Evolutionary conservation across 805 yeast species (phyloP), one percentile per base, ranked within the genome.

Genomic region (Blastobotrys muscicola): DNA sequence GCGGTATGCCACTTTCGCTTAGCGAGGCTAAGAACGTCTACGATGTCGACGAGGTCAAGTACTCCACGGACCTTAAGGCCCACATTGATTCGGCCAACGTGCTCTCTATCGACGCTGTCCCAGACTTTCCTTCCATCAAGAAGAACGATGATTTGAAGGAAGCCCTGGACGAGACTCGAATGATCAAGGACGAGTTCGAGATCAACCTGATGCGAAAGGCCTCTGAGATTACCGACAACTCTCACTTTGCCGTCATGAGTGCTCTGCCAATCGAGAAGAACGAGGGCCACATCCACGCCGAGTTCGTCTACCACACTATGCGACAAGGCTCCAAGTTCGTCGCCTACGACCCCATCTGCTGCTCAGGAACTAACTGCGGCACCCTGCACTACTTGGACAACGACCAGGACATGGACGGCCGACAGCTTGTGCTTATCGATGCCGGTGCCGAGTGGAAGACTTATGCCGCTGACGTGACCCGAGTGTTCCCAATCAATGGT

Each of bases 381-480:
- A 86, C 96, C 2, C 71, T 90, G 47, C 98, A 90, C 61, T 90
- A 89, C 58, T 79, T 84, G 13, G 80, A 80, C 56, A 90, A 90
- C 57, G 92, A 87, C 55, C 81, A 76, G 41, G 66, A 71, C 3
- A 56, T 80, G 45, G 69, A 61, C 8, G 74, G 72, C 13, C 79
- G 77, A 55, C 76, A 74, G 38, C 73, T 89, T 4, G 72, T 90
- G 9, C 72, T 90, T 48, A 80, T 90, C 43, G 98, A 90, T 66
- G 97, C 97, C 7, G 98, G 98, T 44, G 95, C 96, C 2, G 97
- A 90, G 64, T 90, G 97, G 96, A 75, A 76, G 50, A 79, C 85
- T 60, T 90, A 90, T 62, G 89, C 96, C 2, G 72, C 86, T 36
- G 98, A 90, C 60, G 96, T 92, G 36, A 92, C 98, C 11, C 75